Evolutionary conservation across 768 basidiomycete genomes (phyloP).

Genomic region (Pulveroboletus sp.): DNA sequence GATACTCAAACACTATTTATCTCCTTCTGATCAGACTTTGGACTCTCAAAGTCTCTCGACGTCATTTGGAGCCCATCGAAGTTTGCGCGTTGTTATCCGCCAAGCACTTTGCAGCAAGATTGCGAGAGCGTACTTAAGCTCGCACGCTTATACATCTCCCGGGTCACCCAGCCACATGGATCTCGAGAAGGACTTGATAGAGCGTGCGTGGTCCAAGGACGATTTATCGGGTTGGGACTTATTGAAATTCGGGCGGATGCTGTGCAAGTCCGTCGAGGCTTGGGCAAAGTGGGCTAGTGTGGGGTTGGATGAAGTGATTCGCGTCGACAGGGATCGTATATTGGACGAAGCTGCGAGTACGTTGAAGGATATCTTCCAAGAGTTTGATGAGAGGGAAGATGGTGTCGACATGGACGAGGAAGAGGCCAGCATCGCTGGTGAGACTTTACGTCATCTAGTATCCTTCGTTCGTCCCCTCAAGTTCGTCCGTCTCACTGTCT

Average conservation of each 20-base stretch:
- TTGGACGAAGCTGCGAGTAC: slow-evolving; percentile 68
- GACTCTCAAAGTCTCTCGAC: slow-evolving; percentile 33
- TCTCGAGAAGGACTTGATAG: slow-evolving; percentile 61
- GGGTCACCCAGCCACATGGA: slow-evolving; percentile 59
- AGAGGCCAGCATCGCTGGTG: slow-evolving; percentile 61
- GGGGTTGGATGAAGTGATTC: slow-evolving; percentile 25
- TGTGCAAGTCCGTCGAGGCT: slow-evolving; percentile 51
- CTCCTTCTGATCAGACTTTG: slow-evolving; percentile 28
- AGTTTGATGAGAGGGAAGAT: slow-evolving; percentile 65
- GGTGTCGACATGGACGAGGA: slow-evolving; percentile 55
- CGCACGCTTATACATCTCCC: slow-evolving; percentile 51
- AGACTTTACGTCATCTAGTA: slow-evolving; percentile 55
- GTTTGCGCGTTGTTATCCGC: slow-evolving; percentile 60
- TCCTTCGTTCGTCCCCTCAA: slow-evolving; percentile 54
- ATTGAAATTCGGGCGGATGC: slow-evolving; percentile 48
- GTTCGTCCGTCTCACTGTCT: slow-evolving; percentile 36
- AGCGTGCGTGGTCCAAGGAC: slow-evolving; percentile 69
- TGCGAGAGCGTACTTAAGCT: slow-evolving; percentile 57
- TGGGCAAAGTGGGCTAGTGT: slow-evolving; percentile 48
- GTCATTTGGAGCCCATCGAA: slow-evolving; percentile 58
- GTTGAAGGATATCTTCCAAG: slow-evolving; percentile 68
- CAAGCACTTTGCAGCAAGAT: slow-evolving; percentile 57
- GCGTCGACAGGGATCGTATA: slow-evolving; percentile 48
- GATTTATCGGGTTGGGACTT: slow-evolving; percentile 68
- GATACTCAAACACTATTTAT: slow-evolving; percentile 56